phyloP scores from a whole-genome alignment of 768 basidiomycete genomes.

The Russula virescens region DNA sequence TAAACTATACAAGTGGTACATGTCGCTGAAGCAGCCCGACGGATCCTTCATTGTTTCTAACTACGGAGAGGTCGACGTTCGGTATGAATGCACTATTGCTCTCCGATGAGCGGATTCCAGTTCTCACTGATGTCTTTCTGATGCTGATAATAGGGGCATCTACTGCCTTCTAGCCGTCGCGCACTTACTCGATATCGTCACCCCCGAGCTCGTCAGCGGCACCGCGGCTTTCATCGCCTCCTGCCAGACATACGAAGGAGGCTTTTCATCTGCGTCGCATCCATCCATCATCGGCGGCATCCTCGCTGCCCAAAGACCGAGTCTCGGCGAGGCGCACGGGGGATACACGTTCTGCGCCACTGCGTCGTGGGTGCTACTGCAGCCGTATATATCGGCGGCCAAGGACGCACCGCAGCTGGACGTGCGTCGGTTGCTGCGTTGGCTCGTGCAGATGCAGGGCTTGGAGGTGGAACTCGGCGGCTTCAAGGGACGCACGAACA shows the following conservation, averaged over 20 bases:
- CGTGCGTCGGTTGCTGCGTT: conserved; percentile 56
- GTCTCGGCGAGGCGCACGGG: conserved; percentile 94
- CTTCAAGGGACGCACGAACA: conserved; percentile 91
- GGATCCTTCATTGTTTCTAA: conserved; percentile 88
- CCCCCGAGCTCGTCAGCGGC: conserved; percentile 76
- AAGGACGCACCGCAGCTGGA: conserved; percentile 45
- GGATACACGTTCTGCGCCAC: conserved; percentile 95
- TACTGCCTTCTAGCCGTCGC: conserved; percentile 89
- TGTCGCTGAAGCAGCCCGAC: conserved; percentile 87
- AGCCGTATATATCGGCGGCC: conserved; percentile 41
- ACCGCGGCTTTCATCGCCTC: conserved; percentile 76
- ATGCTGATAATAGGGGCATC: conserved; percentile 60
- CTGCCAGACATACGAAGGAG: conserved; percentile 97
- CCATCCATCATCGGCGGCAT: conserved; percentile 43
- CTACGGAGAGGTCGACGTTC: conserved; percentile 89
- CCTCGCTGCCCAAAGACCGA: conserved; percentile 43
- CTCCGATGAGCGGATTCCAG: neutral
- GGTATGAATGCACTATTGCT: conserved; percentile 41
- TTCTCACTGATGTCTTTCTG: neutral
- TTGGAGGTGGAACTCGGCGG: conserved; percentile 79
- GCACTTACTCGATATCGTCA: conserved; percentile 76
- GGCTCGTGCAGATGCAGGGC: conserved; percentile 86
- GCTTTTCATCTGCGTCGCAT: conserved; percentile 77
- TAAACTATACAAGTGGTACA: conserved; percentile 82
- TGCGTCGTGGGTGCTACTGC: conserved; percentile 76